These are phyloP conservation scores for Zygoascus biomembranicola DNA, from an alignment of 805 yeast species.

Conservation along the genomic window DNA sequence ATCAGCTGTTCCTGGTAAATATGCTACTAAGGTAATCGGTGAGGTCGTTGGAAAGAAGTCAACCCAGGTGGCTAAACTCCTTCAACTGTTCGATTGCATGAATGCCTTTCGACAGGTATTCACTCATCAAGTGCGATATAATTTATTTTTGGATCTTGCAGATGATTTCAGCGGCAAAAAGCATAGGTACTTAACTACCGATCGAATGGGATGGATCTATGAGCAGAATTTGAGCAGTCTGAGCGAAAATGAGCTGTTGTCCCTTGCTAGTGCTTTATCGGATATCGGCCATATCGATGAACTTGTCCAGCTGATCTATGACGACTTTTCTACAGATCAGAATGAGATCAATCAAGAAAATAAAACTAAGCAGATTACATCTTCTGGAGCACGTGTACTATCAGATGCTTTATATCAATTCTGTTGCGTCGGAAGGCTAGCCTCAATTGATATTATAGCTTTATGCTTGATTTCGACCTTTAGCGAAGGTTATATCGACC, in stretches of 20 bases:
- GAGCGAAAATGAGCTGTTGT: constrained; percentile 9
- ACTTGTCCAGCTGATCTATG: constrained; percentile 5
- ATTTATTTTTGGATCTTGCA: background rate
- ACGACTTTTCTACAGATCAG: background rate
- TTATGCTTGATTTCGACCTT: constrained; percentile 3
- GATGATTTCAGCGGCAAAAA: background rate
- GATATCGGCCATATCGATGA: constrained; percentile 9
- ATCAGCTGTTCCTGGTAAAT: constrained; percentile 23
- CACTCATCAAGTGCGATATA: constrained; percentile 29
- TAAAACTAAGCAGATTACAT: background rate
- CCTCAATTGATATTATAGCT: background rate
- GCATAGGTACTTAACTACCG: constrained; percentile 9
- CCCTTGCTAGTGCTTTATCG: constrained; percentile 8
- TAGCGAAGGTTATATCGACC: constrained; percentile 2
- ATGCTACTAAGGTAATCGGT: constrained; percentile 20
- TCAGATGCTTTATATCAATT: constrained; percentile 3
- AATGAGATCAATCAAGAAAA: background rate
- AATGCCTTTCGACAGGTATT: constrained; percentile 36
- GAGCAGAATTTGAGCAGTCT: constrained; percentile 7
- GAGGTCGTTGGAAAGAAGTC: constrained; percentile 19
- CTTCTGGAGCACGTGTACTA: constrained; percentile 1
- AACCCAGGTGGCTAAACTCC: constrained; percentile 23
- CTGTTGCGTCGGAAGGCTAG: background rate
- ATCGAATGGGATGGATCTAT: constrained; percentile 15
- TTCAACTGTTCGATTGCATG: constrained; percentile 27